Base-by-base conservation (phyloP, 192 early-diverging fungal genomes). In the Umbelopsis sp. region DNA sequence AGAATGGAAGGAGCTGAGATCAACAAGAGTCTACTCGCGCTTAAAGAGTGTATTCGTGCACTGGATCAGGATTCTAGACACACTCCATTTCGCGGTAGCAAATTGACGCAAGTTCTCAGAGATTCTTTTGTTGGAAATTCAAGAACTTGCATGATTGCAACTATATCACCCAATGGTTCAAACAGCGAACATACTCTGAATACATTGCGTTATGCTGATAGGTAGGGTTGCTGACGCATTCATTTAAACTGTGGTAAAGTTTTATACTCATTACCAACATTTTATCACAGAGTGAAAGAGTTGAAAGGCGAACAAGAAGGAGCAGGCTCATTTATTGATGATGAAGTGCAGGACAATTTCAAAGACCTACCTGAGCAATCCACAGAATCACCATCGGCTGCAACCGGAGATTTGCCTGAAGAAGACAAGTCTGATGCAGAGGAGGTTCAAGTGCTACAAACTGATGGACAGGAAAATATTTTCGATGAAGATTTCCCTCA, bases 61-160 rank as follows among this genome's bases (percentile, higher is more conserved):
- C 77, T 98, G 50, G 97, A 98, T 72, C 89, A 95, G 71, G 93
- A 92, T 68, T 94, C 95, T 56, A 93, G 89, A 66, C 97, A 99
- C 77, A 94, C 93, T 32, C 97, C 97, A 17, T 99, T 98, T 85
- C 87, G 97, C 59, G 94, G 96, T 70, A 92, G 90, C 76, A 99
- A 99, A 83, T 78, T 99, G 59, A 99, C 97, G 0, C 96, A 97
- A 84, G 92, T 92, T 4, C 80, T 99, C 25, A 98, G 98, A 73
- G 98, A 99, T 80, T 98, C 96, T 17, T 97, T 99, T 78, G 90
- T 98, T 74, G 98, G 97, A 17, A 95, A 99, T 77, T 97, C 96
- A 26, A 86, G 95, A 14, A 97, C 98, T 0, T 99, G 97, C 76
- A 99, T 99, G 98, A 92, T 99, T 71, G 98, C 98, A 2, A 99